Evolutionary conservation across 257 asterid species (phyloP).

Genomic region (Solanum okadae): DNA sequence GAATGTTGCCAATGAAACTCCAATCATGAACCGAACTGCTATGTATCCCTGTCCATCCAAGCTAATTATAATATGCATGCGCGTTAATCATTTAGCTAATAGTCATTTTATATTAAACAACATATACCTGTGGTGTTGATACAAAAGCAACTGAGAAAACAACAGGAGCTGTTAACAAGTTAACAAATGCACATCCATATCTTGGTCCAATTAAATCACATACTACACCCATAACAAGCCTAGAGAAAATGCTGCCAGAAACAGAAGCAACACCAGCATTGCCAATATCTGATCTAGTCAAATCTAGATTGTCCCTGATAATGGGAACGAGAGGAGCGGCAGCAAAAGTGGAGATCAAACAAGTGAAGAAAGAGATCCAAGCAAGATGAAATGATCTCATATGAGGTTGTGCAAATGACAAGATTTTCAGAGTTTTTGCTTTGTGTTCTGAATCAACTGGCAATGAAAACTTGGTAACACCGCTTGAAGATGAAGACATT

Average conservation of each 20-base stretch:
- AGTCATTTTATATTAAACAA: not conserved
- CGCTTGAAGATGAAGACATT: not conserved
- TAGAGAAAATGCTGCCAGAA: constrained; percentile 7
- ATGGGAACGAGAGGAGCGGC: constrained; percentile 1
- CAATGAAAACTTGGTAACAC: not conserved
- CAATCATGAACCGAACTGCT: constrained; percentile 5
- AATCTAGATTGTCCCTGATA: not conserved
- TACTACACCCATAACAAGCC: not conserved
- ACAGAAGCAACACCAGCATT: constrained; percentile 6
- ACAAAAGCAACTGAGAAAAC: constrained; percentile 4
- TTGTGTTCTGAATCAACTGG: constrained; percentile 9
- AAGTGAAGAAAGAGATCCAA: not conserved
- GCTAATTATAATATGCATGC: not conserved
- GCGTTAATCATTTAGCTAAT: not conserved
- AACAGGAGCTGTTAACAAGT: not conserved
- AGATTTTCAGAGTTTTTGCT: not conserved
- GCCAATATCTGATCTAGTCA: constrained; percentile 5
- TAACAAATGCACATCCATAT: constrained; percentile 1
- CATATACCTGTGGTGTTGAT: not conserved
- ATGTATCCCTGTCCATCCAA: not conserved
- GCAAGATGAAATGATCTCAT: constrained; percentile 9
- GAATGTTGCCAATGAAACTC: constrained; percentile 1
- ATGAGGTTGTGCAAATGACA: constrained; percentile 6
- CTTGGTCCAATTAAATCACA: constrained; percentile 4
- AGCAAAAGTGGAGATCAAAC: constrained; percentile 3